These are phyloP conservation scores for Dryas drummondii DNA, from an alignment of 306 rosid species.

Conservation along the genomic window DNA sequence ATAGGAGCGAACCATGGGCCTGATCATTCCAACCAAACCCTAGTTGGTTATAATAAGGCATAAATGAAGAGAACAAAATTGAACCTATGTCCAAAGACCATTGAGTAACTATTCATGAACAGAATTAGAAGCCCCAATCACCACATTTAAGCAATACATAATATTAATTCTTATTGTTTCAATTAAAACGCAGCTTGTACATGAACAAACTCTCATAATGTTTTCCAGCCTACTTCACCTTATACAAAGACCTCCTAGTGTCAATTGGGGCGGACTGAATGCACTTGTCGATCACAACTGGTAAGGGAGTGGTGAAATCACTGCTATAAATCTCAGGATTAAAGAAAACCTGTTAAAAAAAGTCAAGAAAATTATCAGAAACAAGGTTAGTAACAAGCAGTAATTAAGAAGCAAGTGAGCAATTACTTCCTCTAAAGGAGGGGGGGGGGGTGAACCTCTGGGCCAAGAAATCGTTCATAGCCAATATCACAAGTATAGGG, in stretches of 20 bases:
- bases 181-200: background rate
- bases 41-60: no score
- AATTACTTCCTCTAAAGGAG: background rate
- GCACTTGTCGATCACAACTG: conserved; percentile 89
- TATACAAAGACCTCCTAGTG: conserved; percentile 92
- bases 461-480: conserved; percentile 97
- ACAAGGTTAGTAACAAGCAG: conserved; percentile 11
- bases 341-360: conserved; percentile 70
- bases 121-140: background rate
- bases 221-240: conserved; percentile 50
- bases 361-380: conserved; percentile 3
- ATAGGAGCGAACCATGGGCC: no score
- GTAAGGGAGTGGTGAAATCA: conserved; percentile 80
- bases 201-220: conserved; percentile 15
- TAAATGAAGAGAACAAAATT: background rate
- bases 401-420: conserved; percentile 6
- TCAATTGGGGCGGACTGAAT: conserved; percentile 99
- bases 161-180: conserved; percentile 1
- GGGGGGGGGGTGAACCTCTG: conserved; percentile 64
- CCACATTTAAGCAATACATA: background rate
- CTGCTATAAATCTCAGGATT: conserved; percentile 95
- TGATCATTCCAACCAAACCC: no score
- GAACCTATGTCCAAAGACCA: background rate
- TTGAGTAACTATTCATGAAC: background rate
- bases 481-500: conserved; percentile 99